Percentiles rank a stretch among this genome's conserved stretches.
phyloP scores from a whole-genome alignment of 305 asterid genomes.

The Petunia hybrid region DNA sequence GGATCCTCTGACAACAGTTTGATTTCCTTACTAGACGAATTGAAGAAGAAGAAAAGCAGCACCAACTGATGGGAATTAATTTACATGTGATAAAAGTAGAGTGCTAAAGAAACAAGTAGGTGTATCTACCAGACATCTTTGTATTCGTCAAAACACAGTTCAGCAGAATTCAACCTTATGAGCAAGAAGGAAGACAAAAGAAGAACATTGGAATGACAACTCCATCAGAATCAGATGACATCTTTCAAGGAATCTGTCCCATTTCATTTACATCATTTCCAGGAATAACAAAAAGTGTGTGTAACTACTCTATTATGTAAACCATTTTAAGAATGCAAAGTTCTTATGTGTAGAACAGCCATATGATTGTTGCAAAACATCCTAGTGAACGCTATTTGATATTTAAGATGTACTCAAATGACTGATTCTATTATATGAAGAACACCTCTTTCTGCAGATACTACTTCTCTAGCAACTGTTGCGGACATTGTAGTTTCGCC shows the following conservation, averaged over 20 bases:
- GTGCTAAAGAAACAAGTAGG: background rate
- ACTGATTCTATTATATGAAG: too few relatives aligned
- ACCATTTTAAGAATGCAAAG: background rate
- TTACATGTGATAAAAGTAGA: background rate
- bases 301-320: background rate
- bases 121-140: background rate
- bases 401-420: too few relatives aligned
- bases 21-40: slow-evolving; percentile 36
- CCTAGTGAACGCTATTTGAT: too few relatives aligned
- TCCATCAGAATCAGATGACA: background rate
- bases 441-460: too few relatives aligned
- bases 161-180: background rate
- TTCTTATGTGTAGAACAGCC: too few relatives aligned
- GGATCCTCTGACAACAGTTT: slow-evolving; percentile 49
- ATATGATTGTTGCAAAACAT: too few relatives aligned
- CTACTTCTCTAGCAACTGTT: too few relatives aligned
- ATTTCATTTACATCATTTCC: background rate
- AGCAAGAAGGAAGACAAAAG: background rate
- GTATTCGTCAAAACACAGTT: background rate
- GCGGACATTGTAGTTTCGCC: too few relatives aligned
- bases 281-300: background rate
- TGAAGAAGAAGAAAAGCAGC: slow-evolving; percentile 31
- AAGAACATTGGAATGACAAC: background rate
- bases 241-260: background rate
- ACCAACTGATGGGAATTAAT: background rate